A percentile compares a stretch with the other conserved stretches of the same genome.
Conservation (phyloP, 2,329 filamentous ascomycete genomes). For the Penicillium sp. region DNA sequence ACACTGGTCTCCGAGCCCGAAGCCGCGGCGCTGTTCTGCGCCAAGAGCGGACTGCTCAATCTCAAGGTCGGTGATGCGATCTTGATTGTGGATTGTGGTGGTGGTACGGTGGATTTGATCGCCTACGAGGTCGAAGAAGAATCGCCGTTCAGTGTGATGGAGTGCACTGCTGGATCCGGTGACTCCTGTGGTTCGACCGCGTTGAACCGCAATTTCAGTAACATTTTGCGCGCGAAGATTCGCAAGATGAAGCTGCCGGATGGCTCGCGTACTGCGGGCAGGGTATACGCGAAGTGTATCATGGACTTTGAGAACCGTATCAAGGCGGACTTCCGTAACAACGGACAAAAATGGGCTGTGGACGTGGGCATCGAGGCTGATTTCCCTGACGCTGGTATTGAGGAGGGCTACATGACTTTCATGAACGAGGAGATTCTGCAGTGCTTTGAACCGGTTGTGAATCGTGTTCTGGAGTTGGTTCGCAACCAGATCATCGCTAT, state of each 20-base stretch:
- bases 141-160: slow-evolving; percentile 92
- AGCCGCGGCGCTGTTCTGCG: slow-evolving; percentile 95
- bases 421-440: slow-evolving; percentile 99
- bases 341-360: slow-evolving; percentile 98
- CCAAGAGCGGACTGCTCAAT: slow-evolving; percentile 92
- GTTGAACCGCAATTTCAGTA: slow-evolving; percentile 96
- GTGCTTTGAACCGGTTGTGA: slow-evolving; percentile 98
- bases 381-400: slow-evolving; percentile 95
- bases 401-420: slow-evolving; percentile 99
- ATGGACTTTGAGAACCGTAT: slow-evolving; percentile 99
- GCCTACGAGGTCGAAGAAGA: slow-evolving; percentile 99
- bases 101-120: slow-evolving; percentile 97
- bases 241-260: slow-evolving; percentile 99
- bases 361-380: slow-evolving; percentile 98
- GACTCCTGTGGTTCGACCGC: slow-evolving; percentile 98
- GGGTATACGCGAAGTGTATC: slow-evolving; percentile 98
- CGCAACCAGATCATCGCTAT: slow-evolving; percentile 99
- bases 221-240: slow-evolving; percentile 96
- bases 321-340: slow-evolving; percentile 99
- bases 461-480: slow-evolving; percentile 92
- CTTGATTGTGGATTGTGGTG: slow-evolving; percentile 95
- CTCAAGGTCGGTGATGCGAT: slow-evolving; percentile 99
- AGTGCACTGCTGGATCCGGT: slow-evolving; percentile 95
- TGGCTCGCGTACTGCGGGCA: slow-evolving; percentile 93
- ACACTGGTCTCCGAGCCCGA: slow-evolving; percentile 96